Evolutionary conservation across 805 yeast species (phyloP), one percentile per base, ranked within the genome.

Genomic region (Teunomyces funiuensis): DNA sequence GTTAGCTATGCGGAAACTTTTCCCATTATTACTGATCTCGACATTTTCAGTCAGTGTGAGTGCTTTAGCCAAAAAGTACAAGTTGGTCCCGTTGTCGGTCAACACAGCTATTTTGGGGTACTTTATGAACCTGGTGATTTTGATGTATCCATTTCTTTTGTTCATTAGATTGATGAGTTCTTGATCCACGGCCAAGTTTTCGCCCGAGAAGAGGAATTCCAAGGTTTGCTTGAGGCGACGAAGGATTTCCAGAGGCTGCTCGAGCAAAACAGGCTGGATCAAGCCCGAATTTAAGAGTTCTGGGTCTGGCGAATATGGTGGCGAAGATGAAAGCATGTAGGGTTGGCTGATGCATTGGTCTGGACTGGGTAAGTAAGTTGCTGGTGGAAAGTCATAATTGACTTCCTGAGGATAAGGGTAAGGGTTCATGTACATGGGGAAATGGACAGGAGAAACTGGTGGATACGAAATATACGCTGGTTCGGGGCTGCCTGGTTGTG

Each of bases 161-260:
- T 46, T 37, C 36, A 58, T 48, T 28, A 55, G 39, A 1, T 48
- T 43, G 19, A 59, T 39, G 18, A 58, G 49, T 33, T 53, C 49
- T 23, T 28, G 33, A 40, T 58, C 63, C 42, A 52, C 53, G 40
- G 53, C 37, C 20, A 58, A 41, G 40, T 58, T 58, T 25, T 54
- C 51, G 2, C 50, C 43, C 7, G 61, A 57, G 27, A 58, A 54
- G 42, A 57, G 57, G 36, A 55, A 53, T 8, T 39, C 42, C 10
- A 57, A 29, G 44, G 55, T 60, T n/a, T 28, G 19, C 15, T 33
- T n/a, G 13, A 30, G 17, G n/a, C n/a, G n/a, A 33, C 7, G 9
- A 22, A 22, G 7, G 25, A 7, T 6, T 8, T 22, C 25, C 25
- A 22, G 10, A 7, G 5, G 11, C 25, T 22, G 7, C 11, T 7